These are phyloP conservation scores for Populus deltoides DNA, from an alignment of 345 rosid genomes.

Conservation along the genomic window DNA sequence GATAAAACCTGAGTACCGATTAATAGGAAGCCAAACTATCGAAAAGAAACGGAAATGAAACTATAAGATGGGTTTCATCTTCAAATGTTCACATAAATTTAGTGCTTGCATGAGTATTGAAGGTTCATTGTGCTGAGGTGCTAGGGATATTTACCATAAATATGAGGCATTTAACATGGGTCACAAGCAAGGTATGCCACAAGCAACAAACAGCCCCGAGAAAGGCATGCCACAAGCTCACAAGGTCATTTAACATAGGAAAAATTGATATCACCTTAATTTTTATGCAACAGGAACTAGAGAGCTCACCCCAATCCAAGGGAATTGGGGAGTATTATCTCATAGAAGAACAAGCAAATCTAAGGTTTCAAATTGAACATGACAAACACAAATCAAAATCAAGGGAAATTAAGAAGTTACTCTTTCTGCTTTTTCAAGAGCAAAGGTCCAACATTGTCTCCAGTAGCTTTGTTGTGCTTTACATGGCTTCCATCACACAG, in stretches of 20 bases:
- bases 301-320: not conserved
- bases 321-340: not conserved
- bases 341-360: not conserved
- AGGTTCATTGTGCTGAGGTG: not conserved
- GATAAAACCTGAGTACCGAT: not conserved
- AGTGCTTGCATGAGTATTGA: not conserved
- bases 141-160: not conserved
- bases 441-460: constrained; percentile 85
- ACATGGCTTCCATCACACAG: constrained; percentile 87
- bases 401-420: not conserved
- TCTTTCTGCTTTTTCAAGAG: constrained; percentile 53
- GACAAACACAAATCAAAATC: constrained; percentile 35
- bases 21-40: not conserved
- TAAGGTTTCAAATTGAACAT: not conserved
- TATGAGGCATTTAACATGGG: not conserved
- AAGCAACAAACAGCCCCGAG: not conserved
- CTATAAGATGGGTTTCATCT: not conserved
- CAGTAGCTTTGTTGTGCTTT: constrained; percentile 93
- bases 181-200: too few species aligned
- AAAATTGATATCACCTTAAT: not conserved
- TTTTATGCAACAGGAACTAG: not conserved
- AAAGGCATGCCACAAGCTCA: not conserved
- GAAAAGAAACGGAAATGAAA: not conserved
- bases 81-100: not conserved
- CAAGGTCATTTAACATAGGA: not conserved